phyloP scores from a whole-genome alignment of 2,329 filamentous ascomycete genomes.

The Leptographium procerum region DNA sequence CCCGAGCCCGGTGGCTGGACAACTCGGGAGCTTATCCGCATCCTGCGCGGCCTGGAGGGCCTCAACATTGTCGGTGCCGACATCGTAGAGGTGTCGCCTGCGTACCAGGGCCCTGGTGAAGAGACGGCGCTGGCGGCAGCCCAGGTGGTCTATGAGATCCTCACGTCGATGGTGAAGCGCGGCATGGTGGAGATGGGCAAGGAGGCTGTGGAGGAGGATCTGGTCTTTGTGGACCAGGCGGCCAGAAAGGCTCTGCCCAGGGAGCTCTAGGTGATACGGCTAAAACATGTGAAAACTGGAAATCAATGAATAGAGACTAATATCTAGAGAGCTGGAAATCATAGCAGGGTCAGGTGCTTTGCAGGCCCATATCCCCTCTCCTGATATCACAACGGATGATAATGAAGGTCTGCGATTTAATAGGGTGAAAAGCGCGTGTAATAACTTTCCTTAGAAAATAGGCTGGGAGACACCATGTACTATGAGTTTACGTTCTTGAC shows the following conservation, averaged over 20 bases:
- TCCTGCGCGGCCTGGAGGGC: conserved; percentile 68
- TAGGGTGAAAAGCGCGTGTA: not conserved
- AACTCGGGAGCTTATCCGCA: conserved; percentile 73
- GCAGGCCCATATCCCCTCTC: too few species aligned
- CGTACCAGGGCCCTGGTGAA: conserved; percentile 71
- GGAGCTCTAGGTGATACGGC: not conserved
- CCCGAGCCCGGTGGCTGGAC: conserved; percentile 90
- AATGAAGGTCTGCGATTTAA: too few species aligned
- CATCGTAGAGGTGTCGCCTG: conserved; percentile 78
- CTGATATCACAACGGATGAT: too few species aligned
- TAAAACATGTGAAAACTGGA: too few species aligned
- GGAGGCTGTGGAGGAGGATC: conserved; percentile 12
- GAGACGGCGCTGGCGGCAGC: conserved; percentile 73
- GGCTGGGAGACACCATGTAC: too few species aligned
- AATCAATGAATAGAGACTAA: too few species aligned
- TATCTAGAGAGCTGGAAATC: too few species aligned
- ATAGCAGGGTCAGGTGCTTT: too few species aligned
- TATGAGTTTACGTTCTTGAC: too few species aligned
- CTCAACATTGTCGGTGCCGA: conserved; percentile 83
- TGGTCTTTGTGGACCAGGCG: conserved; percentile 19
- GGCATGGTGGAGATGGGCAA: conserved; percentile 26
- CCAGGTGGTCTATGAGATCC: conserved; percentile 75
- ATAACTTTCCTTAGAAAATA: not conserved
- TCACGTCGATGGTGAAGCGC: conserved; percentile 56
- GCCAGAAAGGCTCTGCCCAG: not conserved